These are phyloP conservation scores for Zarea fungicola DNA, from an alignment of 2,329 filamentous ascomycete genomes.

Conservation along the genomic window DNA sequence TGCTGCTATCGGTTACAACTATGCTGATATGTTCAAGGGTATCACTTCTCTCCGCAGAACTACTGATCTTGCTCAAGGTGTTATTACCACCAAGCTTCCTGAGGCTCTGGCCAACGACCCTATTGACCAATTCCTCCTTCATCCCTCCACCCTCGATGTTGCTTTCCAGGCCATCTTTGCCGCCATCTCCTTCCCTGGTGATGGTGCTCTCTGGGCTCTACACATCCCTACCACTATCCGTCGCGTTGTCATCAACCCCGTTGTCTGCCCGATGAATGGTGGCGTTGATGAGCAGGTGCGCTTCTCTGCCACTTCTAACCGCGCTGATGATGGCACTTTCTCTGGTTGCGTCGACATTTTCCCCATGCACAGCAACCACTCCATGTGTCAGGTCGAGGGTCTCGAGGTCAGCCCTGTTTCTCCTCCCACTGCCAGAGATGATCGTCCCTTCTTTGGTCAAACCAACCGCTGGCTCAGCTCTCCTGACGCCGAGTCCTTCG, in stretches of 20 bases:
- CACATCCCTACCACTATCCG: slow-evolving; percentile 26
- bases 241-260: slow-evolving; percentile 14
- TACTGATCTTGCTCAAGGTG: slow-evolving; percentile 7
- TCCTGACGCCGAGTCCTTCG: slow-evolving; percentile 10
- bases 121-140: slow-evolving; percentile 21
- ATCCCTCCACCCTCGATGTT: slow-evolving; percentile 30
- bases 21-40: slow-evolving; percentile 18
- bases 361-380: slow-evolving; percentile 5
- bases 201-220: slow-evolving; percentile 27
- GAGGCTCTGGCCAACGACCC: slow-evolving; percentile 9
- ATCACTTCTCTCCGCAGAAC: slow-evolving; percentile 15
- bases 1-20: slow-evolving; percentile 19
- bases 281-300: slow-evolving; percentile 9
- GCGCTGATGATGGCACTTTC: slow-evolving; percentile 6
- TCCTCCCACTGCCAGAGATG: slow-evolving; percentile 10
- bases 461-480: slow-evolving; percentile 11
- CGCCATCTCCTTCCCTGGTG: slow-evolving; percentile 28
- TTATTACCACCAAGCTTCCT: slow-evolving; percentile 14
- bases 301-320: slow-evolving; percentile 11
- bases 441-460: slow-evolving; percentile 12
- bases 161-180: slow-evolving; percentile 31
- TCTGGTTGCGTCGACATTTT: slow-evolving; percentile 14
- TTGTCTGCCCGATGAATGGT: slow-evolving; percentile 12
- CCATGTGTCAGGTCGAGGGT: slow-evolving; percentile 11
- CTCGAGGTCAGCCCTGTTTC: slow-evolving; percentile 12